Evolutionary conservation across 2,329 filamentous ascomycete genomes (phyloP).

Genomic region (Paraconiothyrium sp.): DNA sequence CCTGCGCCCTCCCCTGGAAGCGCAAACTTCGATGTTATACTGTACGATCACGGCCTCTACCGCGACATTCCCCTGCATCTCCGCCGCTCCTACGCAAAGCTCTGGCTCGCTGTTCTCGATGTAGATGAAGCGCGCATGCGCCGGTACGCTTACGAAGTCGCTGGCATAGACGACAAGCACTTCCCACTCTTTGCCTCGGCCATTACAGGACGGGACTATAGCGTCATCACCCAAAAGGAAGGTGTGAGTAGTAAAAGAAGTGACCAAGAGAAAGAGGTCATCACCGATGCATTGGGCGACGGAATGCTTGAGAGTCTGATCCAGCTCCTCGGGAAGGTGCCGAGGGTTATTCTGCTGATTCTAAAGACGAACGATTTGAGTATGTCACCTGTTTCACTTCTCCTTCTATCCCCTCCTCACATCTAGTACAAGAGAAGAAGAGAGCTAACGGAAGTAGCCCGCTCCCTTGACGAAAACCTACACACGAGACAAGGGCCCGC

Average conservation of each 20-base stretch:
- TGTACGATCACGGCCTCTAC: conserved; percentile 98
- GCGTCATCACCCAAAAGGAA: conserved; percentile 67
- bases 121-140: conserved; percentile 87
- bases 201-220: conserved; percentile 93
- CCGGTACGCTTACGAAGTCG: conserved; percentile 86
- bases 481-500: conserved; percentile 74
- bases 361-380: conserved; percentile 97
- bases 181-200: conserved; percentile 96
- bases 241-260: conserved; percentile 69
- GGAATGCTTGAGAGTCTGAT: conserved; percentile 90
- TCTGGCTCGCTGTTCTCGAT: conserved; percentile 96
- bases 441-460: conserved; percentile 58
- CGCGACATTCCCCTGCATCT: conserved; percentile 84
- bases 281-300: conserved; percentile 83
- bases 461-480: conserved; percentile 90
- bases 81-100: conserved; percentile 89
- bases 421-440: neutral
- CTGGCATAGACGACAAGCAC: conserved; percentile 85
- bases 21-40: conserved; percentile 88
- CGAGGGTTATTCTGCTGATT: conserved; percentile 90
- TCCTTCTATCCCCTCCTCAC: neutral
- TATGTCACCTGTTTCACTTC: conserved; percentile 47
- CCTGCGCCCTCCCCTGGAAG: conserved; percentile 62
- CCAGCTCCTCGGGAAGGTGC: conserved; percentile 86
- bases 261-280: conserved; percentile 82